A percentile compares a stretch with the other conserved stretches of the same genome.
Evolutionary conservation across 441 rosid species (phyloP).

Genomic region (Lepidium campestre): DNA sequence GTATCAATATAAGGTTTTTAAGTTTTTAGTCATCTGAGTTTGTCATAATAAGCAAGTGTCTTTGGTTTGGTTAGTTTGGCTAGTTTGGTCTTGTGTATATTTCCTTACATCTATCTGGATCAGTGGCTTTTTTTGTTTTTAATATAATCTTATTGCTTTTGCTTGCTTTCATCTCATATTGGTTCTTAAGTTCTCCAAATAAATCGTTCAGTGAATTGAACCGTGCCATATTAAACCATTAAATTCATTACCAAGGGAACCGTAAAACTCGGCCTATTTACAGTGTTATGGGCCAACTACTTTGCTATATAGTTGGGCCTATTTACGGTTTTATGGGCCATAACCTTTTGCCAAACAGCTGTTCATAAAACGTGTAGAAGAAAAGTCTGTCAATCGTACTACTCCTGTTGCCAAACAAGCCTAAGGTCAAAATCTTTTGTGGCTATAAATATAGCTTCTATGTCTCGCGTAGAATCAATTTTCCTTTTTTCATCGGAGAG

Average conservation of each 20-base stretch:
- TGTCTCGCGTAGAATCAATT: not conserved
- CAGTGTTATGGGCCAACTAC: not conserved
- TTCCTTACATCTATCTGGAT: constrained; percentile 5
- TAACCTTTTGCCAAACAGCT: not conserved
- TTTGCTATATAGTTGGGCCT: not conserved
- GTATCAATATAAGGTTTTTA: constrained; percentile 10
- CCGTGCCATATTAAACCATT: not conserved
- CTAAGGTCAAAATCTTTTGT: not conserved
- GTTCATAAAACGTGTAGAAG: not conserved
- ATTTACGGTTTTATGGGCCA: not conserved
- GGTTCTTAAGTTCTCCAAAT: not conserved
- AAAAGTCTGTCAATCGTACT: not conserved
- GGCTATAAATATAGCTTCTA: constrained; percentile 13
- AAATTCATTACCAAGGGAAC: not conserved
- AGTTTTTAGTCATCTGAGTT: constrained; percentile 8
- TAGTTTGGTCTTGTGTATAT: constrained; percentile 25
- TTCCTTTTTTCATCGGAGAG: constrained; percentile 14
- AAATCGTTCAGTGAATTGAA: not conserved
- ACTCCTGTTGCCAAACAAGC: constrained; percentile 25
- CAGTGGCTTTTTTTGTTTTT: not conserved
- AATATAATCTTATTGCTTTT: not conserved
- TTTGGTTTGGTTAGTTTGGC: constrained; percentile 17
- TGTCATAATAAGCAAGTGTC: constrained; percentile 16
- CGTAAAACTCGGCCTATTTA: not conserved
- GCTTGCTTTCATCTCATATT: not conserved